Evolutionary conservation across 2,329 filamentous ascomycete genomes (phyloP).

Genomic region (Aspergillus chevalieri): DNA sequence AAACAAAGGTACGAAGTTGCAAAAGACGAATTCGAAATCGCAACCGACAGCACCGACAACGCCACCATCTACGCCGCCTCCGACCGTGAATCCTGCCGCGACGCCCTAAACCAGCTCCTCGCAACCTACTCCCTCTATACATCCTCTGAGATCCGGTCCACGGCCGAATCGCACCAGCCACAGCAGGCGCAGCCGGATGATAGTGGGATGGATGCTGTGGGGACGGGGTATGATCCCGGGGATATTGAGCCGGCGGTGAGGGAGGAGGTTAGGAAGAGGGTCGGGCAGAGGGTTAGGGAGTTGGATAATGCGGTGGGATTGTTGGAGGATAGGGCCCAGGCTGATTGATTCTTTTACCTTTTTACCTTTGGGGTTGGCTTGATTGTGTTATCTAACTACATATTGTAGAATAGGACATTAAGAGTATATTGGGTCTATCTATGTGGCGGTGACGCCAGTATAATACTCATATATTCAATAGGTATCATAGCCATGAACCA

Average conservation of each 20-base stretch:
- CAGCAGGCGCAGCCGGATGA: constrained; percentile 2
- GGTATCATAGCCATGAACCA: neutral
- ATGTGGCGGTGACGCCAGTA: neutral
- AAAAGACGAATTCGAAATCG: constrained; percentile 47
- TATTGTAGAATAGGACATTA: neutral
- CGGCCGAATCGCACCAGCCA: constrained; percentile 4
- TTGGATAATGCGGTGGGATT: constrained; percentile 39
- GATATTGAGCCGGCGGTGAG: constrained; percentile 23
- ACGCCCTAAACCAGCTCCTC: constrained; percentile 37
- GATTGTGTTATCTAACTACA: neutral
- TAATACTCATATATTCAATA: neutral
- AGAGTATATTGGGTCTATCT: neutral
- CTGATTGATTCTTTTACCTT: constrained; percentile 20
- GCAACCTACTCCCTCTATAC: constrained; percentile 32
- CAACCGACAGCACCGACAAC: constrained; percentile 41
- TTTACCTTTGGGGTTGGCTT: too few relatives aligned
- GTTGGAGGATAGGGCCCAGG: constrained; percentile 36
- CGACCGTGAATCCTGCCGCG: constrained; percentile 41
- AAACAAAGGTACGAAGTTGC: constrained; percentile 37
- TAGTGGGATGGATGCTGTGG: constrained; percentile 16
- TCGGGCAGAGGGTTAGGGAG: constrained; percentile 43
- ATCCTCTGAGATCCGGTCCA: constrained; percentile 3
- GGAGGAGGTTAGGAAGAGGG: constrained; percentile 39
- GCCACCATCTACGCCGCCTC: constrained; percentile 42
- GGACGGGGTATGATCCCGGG: constrained; percentile 28